Conservation (phyloP, 2,329 filamentous ascomycete genomes). For the Calonectria fujianensis region DNA sequence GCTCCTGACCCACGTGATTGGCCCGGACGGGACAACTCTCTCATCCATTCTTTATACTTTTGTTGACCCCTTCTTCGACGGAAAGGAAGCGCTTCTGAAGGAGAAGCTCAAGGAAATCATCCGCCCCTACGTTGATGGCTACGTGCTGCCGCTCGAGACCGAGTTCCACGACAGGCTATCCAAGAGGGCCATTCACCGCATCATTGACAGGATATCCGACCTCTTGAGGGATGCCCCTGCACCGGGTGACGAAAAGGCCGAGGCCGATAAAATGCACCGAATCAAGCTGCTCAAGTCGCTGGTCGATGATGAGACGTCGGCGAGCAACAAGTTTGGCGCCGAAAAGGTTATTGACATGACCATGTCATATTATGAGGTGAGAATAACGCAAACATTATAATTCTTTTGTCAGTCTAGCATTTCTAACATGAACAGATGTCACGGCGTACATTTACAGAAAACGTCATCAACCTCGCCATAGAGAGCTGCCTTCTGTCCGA, state of each 20-base stretch:
- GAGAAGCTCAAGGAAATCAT: conserved; percentile 64
- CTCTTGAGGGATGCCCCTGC: conserved; percentile 41
- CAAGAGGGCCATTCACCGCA: conserved; percentile 21
- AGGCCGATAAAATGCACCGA: conserved; percentile 1
- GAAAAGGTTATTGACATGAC: conserved; percentile 67
- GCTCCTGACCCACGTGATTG: conserved; percentile 59
- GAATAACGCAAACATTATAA: not conserved
- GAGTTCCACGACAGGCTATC: conserved; percentile 55
- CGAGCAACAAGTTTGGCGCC: conserved; percentile 58
- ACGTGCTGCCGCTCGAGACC: conserved; percentile 52
- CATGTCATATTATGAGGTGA: conserved; percentile 66
- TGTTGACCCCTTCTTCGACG: conserved; percentile 59
- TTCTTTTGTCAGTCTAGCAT: not conserved
- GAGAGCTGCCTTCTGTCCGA: conserved; percentile 68
- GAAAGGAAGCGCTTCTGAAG: conserved; percentile 55
- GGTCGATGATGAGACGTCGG: conserved; percentile 36
- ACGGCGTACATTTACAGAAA: conserved; percentile 67
- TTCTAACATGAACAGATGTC: conserved; percentile 58
- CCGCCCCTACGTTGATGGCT: conserved; percentile 59
- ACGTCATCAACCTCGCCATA: conserved; percentile 67
- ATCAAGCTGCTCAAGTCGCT: conserved; percentile 39
- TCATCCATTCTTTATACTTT: conserved; percentile 50
- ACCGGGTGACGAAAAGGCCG: conserved; percentile 49
- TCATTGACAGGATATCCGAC: conserved; percentile 45
- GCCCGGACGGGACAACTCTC: conserved; percentile 37